Percentiles rank a stretch among this genome's conserved stretches.
These are phyloP conservation scores for Fistulina hepatica DNA, from an alignment of 1,284 basidiomycete species.

Conservation along the genomic window DNA sequence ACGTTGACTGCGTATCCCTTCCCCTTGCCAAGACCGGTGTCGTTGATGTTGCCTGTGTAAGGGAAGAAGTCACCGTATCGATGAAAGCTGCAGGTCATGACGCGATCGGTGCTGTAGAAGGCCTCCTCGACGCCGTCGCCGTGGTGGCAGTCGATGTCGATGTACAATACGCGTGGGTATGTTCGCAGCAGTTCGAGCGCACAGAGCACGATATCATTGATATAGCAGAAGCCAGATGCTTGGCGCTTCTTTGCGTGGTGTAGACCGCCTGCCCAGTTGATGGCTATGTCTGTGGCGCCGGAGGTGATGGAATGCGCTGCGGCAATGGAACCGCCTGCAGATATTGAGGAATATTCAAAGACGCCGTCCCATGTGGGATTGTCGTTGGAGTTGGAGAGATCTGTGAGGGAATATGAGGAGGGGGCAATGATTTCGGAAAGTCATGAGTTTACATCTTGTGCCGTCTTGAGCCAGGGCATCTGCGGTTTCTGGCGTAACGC, in stretches of 20 bases:
- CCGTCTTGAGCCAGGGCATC: slow-evolving; percentile 80
- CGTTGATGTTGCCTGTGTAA: slow-evolving; percentile 82
- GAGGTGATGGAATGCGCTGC: slow-evolving; percentile 77
- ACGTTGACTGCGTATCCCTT: slow-evolving; percentile 91
- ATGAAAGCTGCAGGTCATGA: slow-evolving; percentile 95
- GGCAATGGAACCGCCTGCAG: slow-evolving; percentile 87
- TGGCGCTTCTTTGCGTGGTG: slow-evolving; percentile 98
- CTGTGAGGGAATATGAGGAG: not conserved
- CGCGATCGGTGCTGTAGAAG: slow-evolving; percentile 94
- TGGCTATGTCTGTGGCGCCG: slow-evolving; percentile 81
- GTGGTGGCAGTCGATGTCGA: slow-evolving; percentile 98
- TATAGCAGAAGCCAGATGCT: slow-evolving; percentile 94
- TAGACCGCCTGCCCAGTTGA: slow-evolving; percentile 97
- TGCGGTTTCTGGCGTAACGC: slow-evolving; percentile 82
- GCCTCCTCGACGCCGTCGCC: slow-evolving; percentile 99
- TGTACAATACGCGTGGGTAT: slow-evolving; percentile 85
- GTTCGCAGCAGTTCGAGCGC: slow-evolving; percentile 81
- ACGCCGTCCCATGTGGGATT: slow-evolving; percentile 95
- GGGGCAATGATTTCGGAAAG: not conserved
- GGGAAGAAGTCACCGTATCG: slow-evolving; percentile 98
- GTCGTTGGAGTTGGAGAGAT: slow-evolving; percentile 77
- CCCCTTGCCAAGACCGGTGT: slow-evolving; percentile 79
- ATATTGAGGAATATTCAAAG: slow-evolving; percentile 96
- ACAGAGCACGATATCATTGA: slow-evolving; percentile 91
- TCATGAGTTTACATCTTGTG: slow-evolving; percentile 66